Evolutionary conservation across 2,329 filamentous ascomycete genomes (phyloP).

Genomic region (Aspergillus puulaauensis): DNA sequence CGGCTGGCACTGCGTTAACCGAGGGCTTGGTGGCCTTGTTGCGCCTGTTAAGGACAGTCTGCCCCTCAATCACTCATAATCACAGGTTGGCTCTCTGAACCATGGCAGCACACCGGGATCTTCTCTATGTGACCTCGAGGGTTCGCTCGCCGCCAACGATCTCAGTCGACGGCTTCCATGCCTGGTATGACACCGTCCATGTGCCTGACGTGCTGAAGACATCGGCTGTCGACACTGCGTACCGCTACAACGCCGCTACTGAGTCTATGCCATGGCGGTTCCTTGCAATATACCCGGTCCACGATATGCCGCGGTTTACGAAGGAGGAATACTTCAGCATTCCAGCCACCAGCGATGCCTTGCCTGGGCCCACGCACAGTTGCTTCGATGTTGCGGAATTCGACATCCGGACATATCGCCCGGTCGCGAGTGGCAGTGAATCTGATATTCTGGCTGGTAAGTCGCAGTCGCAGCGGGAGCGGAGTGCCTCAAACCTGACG

Average conservation of each 20-base stretch:
- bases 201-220: background rate
- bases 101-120: background rate
- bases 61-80: too few species aligned
- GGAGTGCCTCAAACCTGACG: too few species aligned
- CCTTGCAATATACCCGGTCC: background rate
- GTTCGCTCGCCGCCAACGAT: background rate
- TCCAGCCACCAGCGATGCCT: background rate
- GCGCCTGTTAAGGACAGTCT: too few species aligned
- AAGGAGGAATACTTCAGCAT: background rate
- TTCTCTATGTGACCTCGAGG: background rate
- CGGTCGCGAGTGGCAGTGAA: too few species aligned
- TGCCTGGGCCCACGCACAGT: background rate
- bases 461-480: too few species aligned
- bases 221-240: background rate
- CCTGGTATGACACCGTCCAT: background rate
- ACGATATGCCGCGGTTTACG: background rate
- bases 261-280: background rate
- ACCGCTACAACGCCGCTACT: background rate
- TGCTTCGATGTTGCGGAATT: too few species aligned
- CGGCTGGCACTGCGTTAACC: too few species aligned
- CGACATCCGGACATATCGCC: too few species aligned
- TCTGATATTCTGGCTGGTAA: too few species aligned
- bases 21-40: too few species aligned
- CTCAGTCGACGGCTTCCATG: background rate
- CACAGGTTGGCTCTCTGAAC: too few species aligned